A percentile compares a stretch with the other conserved stretches of the same genome.
Conservation (phyloP, 2,329 filamentous ascomycete species). For the Aspergillus phoenicis region DNA sequence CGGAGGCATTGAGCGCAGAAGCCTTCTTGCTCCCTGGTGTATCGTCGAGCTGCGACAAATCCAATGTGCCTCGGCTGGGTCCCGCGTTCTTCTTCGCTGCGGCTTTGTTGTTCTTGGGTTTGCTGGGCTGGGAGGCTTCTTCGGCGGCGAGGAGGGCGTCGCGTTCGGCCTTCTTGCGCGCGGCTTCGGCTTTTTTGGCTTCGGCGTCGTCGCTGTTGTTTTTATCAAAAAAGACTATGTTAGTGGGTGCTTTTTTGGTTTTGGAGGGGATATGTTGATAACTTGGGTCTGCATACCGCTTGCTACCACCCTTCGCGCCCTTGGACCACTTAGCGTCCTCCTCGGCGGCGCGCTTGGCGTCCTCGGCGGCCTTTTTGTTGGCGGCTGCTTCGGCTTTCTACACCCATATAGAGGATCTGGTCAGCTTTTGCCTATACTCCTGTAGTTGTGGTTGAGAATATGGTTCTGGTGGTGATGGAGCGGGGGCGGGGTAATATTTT, state of each 20-base stretch:
- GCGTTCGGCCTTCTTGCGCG: slow-evolving; percentile 88
- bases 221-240: neutral
- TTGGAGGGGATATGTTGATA: neutral
- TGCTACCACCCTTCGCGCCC: slow-evolving; percentile 79
- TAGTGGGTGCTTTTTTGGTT: neutral
- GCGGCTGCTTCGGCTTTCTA: slow-evolving; percentile 89
- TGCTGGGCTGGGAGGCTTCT: slow-evolving; percentile 66
- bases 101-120: slow-evolving; percentile 61
- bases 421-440: no score
- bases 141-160: slow-evolving; percentile 82
- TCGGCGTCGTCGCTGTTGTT: slow-evolving; percentile 74
- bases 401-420: neutral
- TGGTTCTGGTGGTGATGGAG: slow-evolving; percentile 13
- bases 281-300: slow-evolving; percentile 64
- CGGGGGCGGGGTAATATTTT: slow-evolving; percentile 29
- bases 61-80: slow-evolving; percentile 48
- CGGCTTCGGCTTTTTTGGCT: slow-evolving; percentile 77
- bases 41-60: slow-evolving; percentile 74
- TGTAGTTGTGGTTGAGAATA: neutral
- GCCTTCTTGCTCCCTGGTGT: slow-evolving; percentile 52
- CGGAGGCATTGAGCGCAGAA: slow-evolving; percentile 71
- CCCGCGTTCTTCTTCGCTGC: slow-evolving; percentile 51
- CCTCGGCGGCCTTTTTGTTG: slow-evolving; percentile 71
- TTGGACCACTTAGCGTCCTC: slow-evolving; percentile 82
- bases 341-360: slow-evolving; percentile 64